Evolutionary conservation across 2,329 filamentous ascomycete species (phyloP), one percentile per base, ranked within the genome.

Genomic region (Hypomyces perniciosus): DNA sequence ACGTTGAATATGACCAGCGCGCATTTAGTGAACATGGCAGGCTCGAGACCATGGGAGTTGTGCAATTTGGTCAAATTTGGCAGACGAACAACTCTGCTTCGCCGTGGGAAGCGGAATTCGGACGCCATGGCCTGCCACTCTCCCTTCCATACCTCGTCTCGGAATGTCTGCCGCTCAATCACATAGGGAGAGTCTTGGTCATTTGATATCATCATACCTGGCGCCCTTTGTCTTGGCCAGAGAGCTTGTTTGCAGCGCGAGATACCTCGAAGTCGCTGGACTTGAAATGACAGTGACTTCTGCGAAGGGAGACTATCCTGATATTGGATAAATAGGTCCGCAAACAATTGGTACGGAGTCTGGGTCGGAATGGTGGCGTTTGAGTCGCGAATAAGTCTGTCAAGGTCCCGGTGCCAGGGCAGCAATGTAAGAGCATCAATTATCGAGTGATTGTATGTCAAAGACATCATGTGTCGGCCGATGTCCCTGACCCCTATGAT

Each of bases 401-500:
- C 63, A 2, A 71, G 57, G 41, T 70, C 65, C 37, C 61, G 59
- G 33, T 67, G 61, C 59, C 61, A 67, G 4, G 65, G 57, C 9
- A 64, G 56, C 6, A 70, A 54, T 1, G 62, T 65, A 41, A 69
- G 40, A 10, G 64, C 68, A 52, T 71, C 68, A 28, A 68, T 59
- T 35, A 65, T 55, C 39, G 65, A 67, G 53, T 71, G 68, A 48
- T 63, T 70, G 45, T 66, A 67, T 0, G 61, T 65, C 41, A 67
- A 52, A 13, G 55, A 50, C 9, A 71, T 53, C 44, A 62, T 61
- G 4, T 48, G 44, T 6, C 54, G 51, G 1, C 43, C 51, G 2
- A 54, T 58, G 1, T 51, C 48, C 29, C 47, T 34, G 8, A 62
- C 51, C 0, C 39, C 56, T 28, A 68, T 52, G 29, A 69, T 50